These are phyloP conservation scores for Auricularia sp. DNA, from an alignment of 768 basidiomycete genomes.

Conservation along the genomic window DNA sequence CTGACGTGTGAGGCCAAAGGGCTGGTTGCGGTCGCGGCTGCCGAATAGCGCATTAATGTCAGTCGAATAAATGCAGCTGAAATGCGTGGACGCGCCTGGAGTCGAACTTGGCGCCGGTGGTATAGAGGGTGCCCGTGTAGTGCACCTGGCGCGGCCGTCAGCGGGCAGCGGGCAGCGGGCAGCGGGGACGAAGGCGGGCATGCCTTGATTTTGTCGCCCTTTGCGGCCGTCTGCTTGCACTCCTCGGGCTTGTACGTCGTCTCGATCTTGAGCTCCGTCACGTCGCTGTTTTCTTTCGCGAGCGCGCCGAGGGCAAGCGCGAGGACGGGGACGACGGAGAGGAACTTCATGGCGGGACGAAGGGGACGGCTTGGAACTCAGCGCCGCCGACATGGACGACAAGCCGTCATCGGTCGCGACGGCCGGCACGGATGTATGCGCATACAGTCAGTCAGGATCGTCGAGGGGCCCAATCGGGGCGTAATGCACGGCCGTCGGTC, in stretches of 20 bases:
- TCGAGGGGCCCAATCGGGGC: background rate
- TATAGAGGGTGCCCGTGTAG: conserved; percentile 52
- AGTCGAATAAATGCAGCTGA: background rate
- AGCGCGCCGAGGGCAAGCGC: background rate
- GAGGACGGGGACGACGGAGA: background rate
- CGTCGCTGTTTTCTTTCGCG: background rate
- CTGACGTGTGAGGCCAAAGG: conserved; percentile 72
- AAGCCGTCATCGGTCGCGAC: background rate
- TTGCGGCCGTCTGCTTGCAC: conserved; percentile 30
- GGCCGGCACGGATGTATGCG: too few species aligned
- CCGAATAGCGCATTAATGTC: background rate
- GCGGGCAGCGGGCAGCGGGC: conserved; percentile 27
- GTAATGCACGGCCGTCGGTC: background rate
- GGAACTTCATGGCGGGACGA: background rate
- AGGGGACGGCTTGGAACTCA: background rate
- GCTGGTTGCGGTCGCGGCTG: conserved; percentile 62
- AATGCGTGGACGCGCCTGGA: conserved; percentile 47
- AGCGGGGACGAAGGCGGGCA: background rate
- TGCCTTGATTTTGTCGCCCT: conserved; percentile 25
- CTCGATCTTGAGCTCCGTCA: conserved; percentile 47
- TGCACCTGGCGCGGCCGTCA: conserved; percentile 56
- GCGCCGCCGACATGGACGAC: background rate
- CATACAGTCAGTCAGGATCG: too few species aligned
- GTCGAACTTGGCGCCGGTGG: conserved; percentile 77
- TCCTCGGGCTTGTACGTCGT: conserved; percentile 47